phyloP scores from a whole-genome alignment of 2,329 filamentous ascomycete genomes.

The Venturia aucupariae region DNA sequence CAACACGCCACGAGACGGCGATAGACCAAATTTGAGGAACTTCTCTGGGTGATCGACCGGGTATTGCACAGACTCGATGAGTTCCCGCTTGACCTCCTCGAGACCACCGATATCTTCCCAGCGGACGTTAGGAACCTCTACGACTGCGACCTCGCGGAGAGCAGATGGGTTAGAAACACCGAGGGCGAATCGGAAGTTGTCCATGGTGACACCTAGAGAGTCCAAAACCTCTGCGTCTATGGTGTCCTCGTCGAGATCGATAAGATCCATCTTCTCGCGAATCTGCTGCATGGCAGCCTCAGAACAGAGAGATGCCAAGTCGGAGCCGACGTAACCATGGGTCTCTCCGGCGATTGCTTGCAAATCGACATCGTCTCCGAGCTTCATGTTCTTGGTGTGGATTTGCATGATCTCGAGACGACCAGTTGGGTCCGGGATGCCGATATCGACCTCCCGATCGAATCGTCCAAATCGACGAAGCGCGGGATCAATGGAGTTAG shows the following conservation, averaged over 20 bases:
- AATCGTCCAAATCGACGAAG: conserved; percentile 97
- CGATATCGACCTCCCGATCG: conserved; percentile 97
- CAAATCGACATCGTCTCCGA: conserved; percentile 90
- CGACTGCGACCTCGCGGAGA: conserved; percentile 95
- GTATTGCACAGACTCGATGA: conserved; percentile 98
- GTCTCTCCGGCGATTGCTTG: conserved; percentile 96
- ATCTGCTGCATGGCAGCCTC: conserved; percentile 99
- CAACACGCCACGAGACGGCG: conserved; percentile 92
- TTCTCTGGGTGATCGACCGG: conserved; percentile 98
- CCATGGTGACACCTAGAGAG: conserved; percentile 97
- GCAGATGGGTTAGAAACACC: conserved; percentile 98
- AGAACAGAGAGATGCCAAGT: conserved; percentile 95
- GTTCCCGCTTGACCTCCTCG: conserved; percentile 96
- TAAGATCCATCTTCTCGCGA: conserved; percentile 99
- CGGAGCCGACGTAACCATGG: conserved; percentile 97
- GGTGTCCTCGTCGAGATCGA: conserved; percentile 96
- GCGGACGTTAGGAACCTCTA: conserved; percentile 97
- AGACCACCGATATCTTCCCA: conserved; percentile 99
- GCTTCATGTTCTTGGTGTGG: conserved; percentile 99
- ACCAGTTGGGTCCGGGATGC: conserved; percentile 93
- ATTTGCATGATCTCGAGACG: conserved; percentile 98
- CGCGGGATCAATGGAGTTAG: conserved; percentile 96
- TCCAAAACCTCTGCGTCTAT: conserved; percentile 98
- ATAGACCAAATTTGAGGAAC: conserved; percentile 99
- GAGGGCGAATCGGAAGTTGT: conserved; percentile 98